phyloP scores from a whole-genome alignment of 169 alveolate species.

The Sarcocystis neurona region DNA sequence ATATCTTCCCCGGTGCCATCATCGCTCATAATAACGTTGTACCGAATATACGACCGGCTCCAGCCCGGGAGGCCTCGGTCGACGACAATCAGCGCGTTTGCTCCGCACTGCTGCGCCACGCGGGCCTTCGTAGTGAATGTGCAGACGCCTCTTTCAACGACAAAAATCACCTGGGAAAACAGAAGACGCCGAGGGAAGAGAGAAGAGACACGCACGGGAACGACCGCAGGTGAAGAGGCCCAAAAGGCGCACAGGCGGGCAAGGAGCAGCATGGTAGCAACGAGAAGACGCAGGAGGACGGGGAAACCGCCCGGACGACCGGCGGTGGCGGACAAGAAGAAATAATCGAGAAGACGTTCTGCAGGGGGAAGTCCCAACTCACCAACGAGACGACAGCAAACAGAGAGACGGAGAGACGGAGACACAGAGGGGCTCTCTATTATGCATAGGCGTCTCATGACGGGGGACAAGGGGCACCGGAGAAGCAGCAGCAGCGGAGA shows the following conservation, averaged over 20 bases:
- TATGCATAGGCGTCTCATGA: too few relatives aligned
- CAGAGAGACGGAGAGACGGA: not conserved
- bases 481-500: not conserved
- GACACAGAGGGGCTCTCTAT: too few relatives aligned
- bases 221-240: not conserved
- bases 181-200: not conserved
- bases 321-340: not conserved
- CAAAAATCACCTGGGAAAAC: conserved; percentile 47
- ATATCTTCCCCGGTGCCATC: conserved; percentile 63
- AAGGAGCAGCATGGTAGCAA: too few relatives aligned
- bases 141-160: conserved; percentile 60
- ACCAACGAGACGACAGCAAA: not conserved
- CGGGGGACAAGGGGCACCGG: too few relatives aligned
- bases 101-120: conserved; percentile 60
- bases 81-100: conserved; percentile 61
- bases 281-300: too few relatives aligned
- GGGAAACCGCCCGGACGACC: not conserved
- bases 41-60: conserved; percentile 60
- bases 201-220: not conserved
- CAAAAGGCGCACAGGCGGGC: not conserved
- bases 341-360: not conserved
- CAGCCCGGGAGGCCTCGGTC: conserved; percentile 60
- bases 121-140: conserved; percentile 57
- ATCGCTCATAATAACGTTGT: conserved; percentile 58
- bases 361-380: not conserved